Evolutionary conservation across 345 rosid species (phyloP).

Genomic region (Luvunga scandens): DNA sequence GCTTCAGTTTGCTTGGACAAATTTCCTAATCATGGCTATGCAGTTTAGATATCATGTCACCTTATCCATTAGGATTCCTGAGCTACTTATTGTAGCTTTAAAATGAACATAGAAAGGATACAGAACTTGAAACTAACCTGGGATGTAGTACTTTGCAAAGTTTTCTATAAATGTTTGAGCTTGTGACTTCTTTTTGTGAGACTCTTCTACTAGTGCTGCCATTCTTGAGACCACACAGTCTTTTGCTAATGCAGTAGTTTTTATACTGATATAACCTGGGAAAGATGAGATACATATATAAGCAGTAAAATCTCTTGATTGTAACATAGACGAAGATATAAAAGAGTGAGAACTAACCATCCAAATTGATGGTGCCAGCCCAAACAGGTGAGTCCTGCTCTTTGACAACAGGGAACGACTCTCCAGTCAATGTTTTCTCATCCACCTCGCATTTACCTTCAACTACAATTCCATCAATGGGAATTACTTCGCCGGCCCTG

Average conservation of each 20-base stretch:
- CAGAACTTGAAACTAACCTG: slow-evolving; percentile 43
- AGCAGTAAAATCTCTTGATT: no score
- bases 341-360: slow-evolving; percentile 40
- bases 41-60: no score
- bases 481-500: slow-evolving; percentile 81
- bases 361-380: slow-evolving; percentile 92
- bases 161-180: slow-evolving; percentile 77
- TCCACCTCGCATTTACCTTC: slow-evolving; percentile 90
- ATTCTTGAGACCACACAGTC: slow-evolving; percentile 85
- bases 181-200: slow-evolving; percentile 75
- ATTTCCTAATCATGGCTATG: no score
- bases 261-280: slow-evolving; percentile 67
- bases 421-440: slow-evolving; percentile 87
- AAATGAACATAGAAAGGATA: no score
- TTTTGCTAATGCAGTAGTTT: slow-evolving; percentile 76
- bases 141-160: slow-evolving; percentile 76
- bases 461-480: slow-evolving; percentile 86
- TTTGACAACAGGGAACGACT: slow-evolving; percentile 81
- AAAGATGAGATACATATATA: no score
- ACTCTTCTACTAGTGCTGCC: slow-evolving; percentile 92
- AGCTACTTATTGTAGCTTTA: no score
- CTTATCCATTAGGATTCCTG: no score
- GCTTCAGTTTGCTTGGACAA: no score
- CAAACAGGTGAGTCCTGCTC: slow-evolving; percentile 62
- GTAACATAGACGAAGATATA: no score